phyloP scores from a whole-genome alignment of 805 yeast species.

The Zygotorulaspora danielsina region DNA sequence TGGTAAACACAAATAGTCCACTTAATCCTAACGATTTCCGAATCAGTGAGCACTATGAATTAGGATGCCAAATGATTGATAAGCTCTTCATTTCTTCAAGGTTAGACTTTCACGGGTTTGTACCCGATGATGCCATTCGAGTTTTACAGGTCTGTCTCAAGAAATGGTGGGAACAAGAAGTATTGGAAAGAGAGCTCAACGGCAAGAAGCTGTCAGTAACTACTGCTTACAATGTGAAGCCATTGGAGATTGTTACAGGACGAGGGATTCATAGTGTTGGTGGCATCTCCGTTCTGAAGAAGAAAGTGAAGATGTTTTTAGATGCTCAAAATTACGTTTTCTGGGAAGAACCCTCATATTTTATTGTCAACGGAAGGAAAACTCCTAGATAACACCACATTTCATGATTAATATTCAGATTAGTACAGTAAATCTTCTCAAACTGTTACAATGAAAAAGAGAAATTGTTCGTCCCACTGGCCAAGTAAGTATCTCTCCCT shows the following conservation, averaged over 20 bases:
- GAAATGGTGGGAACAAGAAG: slow-evolving; percentile 64
- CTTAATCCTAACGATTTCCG: slow-evolving; percentile 5
- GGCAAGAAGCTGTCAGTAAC: slow-evolving; percentile 36
- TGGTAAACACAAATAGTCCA: neutral
- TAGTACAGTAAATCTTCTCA: too few species aligned
- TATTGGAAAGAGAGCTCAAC: slow-evolving; percentile 38
- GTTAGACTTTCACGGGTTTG: slow-evolving; percentile 57
- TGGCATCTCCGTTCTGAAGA: slow-evolving; percentile 49
- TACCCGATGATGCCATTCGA: slow-evolving; percentile 44
- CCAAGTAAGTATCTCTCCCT: too few species aligned
- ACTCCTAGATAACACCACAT: slow-evolving; percentile 2
- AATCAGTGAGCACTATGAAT: slow-evolving; percentile 13
- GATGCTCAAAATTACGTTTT: slow-evolving; percentile 38
- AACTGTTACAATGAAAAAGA: too few species aligned
- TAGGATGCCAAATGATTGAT: slow-evolving; percentile 16
- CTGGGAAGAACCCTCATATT: slow-evolving; percentile 45
- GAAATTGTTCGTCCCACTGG: too few species aligned
- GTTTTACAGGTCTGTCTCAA: slow-evolving; percentile 37
- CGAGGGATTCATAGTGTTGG: slow-evolving; percentile 64
- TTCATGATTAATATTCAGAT: too few species aligned
- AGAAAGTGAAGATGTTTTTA: slow-evolving; percentile 41
- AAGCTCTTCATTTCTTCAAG: slow-evolving; percentile 18
- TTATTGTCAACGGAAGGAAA: slow-evolving; percentile 42
- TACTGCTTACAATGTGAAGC: slow-evolving; percentile 40
- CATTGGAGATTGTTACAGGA: slow-evolving; percentile 56